Base-by-base conservation (phyloP, 2,329 filamentous ascomycete species). In the Ophiocordyceps unilateralis region DNA sequence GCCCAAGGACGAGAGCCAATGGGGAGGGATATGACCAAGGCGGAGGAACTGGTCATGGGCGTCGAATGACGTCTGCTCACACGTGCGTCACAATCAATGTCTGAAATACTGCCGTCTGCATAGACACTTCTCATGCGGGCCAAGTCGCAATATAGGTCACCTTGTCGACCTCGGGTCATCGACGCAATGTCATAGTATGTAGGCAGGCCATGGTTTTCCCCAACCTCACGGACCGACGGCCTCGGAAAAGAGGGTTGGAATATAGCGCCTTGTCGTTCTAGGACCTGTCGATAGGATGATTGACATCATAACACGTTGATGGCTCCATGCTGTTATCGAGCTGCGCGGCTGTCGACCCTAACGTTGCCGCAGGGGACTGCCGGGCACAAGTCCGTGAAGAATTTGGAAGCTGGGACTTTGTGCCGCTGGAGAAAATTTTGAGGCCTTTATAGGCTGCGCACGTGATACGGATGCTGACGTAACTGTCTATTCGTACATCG, bases 231-330 rank as follows among this genome's bases (percentile, higher is more conserved):
- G 74, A 78, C 82, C 84, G 69, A 93, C 79, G 84, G 81, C 76
- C 83, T 91, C 74, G 77, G 83, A 74, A 76, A 86, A 85, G 74
- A 76, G 84, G 79, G 66, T 70, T 78, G 83, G 82, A 89, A 89
- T 89, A 87, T 88, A 77, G 78, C 74, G 74, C 72, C 79, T 70
- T 67, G 67, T 91, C 74, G 57, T 63, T 94, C 81, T 93, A 63
- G 84, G 81, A 91, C 79, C 83, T 91, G 87, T 93, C 85, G 83
- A 87, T 84, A 78, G 81, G 83, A 88, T 69, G 65, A 85, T 82
- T 78, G 73, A 83, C 81, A 87, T 76, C 83, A 86, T 78, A 64
- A 56, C 59, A 63, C 60, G 60, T 62, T 64, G 74, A 78, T 84
- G 81, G 78, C 80, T 87, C 83, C 83, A 79, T 85, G 62, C 59